Evolutionary conservation across 768 basidiomycete species (phyloP).

Genomic region (Phanerochaete carnosa): DNA sequence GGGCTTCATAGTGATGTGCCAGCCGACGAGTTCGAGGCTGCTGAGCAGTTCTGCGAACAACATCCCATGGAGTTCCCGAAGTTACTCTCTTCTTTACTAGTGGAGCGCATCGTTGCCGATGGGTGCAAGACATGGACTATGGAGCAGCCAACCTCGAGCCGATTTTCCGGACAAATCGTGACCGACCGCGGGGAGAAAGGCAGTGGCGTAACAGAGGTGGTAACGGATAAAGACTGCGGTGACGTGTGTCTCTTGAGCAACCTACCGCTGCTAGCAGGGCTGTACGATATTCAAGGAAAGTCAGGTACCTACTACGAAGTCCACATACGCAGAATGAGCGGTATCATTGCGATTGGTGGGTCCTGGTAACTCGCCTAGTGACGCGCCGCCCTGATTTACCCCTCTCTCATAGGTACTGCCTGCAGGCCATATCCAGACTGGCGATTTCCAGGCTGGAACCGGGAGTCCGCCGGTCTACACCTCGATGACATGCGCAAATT

Average conservation of each 20-base stretch:
- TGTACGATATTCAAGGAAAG: constrained; percentile 54
- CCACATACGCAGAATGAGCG: constrained; percentile 52
- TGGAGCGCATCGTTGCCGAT: constrained; percentile 46
- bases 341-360: constrained; percentile 58
- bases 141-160: constrained; percentile 33
- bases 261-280: constrained; percentile 56
- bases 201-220: constrained; percentile 36
- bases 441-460: constrained; percentile 71
- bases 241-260: constrained; percentile 56
- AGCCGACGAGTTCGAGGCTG: constrained; percentile 50
- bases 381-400: neutral
- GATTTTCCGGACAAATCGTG: constrained; percentile 45
- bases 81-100: constrained; percentile 47
- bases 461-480: constrained; percentile 61
- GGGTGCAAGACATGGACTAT: constrained; percentile 56
- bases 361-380: too few species aligned
- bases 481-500: constrained; percentile 73
- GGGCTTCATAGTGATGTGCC: constrained; percentile 57
- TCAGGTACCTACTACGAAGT: constrained; percentile 65
- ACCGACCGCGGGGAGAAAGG: constrained; percentile 28
- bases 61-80: constrained; percentile 39
- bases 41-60: constrained; percentile 45
- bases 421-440: constrained; percentile 64
- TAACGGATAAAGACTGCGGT: constrained; percentile 39
- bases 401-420: constrained; percentile 44